Evolutionary conservation across 1,139 yeast species (phyloP), one percentile per base, ranked within the genome.

Genomic region (Pichia sp.): DNA sequence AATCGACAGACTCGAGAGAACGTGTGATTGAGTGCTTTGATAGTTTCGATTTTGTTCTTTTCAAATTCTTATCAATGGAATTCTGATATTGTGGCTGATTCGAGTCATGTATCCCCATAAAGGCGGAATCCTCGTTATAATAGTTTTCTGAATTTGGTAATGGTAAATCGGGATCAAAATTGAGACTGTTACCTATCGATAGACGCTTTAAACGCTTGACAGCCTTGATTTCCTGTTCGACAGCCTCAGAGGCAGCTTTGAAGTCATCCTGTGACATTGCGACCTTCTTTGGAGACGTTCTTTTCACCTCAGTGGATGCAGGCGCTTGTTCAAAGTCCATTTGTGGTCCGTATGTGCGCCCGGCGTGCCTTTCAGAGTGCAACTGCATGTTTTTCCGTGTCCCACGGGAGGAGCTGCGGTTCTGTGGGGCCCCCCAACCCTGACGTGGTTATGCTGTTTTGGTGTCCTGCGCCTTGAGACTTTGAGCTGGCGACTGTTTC

Each of bases 181-280:
- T 66, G 63, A 74, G 62, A 53, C 67, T 55, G 50, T 71, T 66
- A 12, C 79, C 79, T 13, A 74, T 70, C 7, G 76, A 69, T 18
- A 73, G 58, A 39, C 80, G 60, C 51, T 74, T 74, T 42, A 74
- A 60, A 12, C 77, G 76, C 24, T 75, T 72, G 47, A 74, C 79
- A 63, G 71, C 69, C 55, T 69, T 69, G 56, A 72, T 69, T 50
- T 74, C 79, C 49, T 69, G 74, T 50, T 73, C 76, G 14, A 58
- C 59, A 3, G 62, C 60, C 25, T 52, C 50, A 3, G 62, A 55
- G 2, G 62, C 62, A 11, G 56, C 60, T 22, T 50, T 36, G n/a
- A 57, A 45, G 25, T 57, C 59, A 33, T 56, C 53, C 18, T 47
- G 52, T 1, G 55, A 48, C n/a, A n/a, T n/a, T n/a, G n/a, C n/a